Evolutionary conservation across 805 yeast genomes (phyloP).

Genomic region (Phaffomyces opuntiae): DNA sequence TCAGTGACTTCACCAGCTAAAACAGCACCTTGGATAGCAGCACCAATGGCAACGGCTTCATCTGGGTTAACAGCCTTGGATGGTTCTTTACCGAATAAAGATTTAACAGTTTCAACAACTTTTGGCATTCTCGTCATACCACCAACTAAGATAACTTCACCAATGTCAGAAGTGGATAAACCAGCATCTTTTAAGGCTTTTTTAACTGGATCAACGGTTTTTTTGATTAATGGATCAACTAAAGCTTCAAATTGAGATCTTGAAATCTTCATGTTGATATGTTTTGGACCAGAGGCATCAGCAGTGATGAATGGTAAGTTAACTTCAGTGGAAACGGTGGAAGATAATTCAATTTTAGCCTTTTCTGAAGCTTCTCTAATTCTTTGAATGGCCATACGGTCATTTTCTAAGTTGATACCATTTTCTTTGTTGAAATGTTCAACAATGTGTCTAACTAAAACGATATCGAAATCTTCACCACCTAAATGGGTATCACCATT

Average conservation of each 20-base stretch:
- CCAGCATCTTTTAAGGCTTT: conserved; percentile 73
- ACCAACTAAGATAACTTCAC: conserved; percentile 75
- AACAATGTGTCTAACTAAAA: conserved; percentile 50
- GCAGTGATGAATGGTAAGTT: conserved; percentile 64
- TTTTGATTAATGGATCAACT: conserved; percentile 58
- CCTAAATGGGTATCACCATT: conserved; percentile 83
- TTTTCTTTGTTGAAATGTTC: conserved; percentile 48
- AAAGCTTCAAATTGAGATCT: conserved; percentile 66
- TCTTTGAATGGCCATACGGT: conserved; percentile 56
- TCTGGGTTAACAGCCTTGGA: conserved; percentile 78
- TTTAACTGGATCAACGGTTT: conserved; percentile 68
- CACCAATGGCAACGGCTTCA: conserved; percentile 86
- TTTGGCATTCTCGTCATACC: conserved; percentile 91
- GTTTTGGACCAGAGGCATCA: conserved; percentile 43
- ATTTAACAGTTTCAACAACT: conserved; percentile 57
- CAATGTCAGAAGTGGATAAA: conserved; percentile 56
- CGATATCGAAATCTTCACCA: conserved; percentile 73
- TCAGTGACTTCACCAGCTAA: conserved; percentile 78
- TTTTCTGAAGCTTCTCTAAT: conserved; percentile 75
- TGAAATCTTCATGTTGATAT: conserved; percentile 51
- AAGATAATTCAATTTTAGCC: conserved; percentile 71
- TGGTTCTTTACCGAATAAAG: conserved; percentile 57
- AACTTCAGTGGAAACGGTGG: conserved; percentile 53
- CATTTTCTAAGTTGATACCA: conserved; percentile 23
- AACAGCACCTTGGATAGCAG: conserved; percentile 85